These are phyloP conservation scores for Debaryomycetaceae sp. DNA, from an alignment of 1,139 yeast species.

Conservation along the genomic window DNA sequence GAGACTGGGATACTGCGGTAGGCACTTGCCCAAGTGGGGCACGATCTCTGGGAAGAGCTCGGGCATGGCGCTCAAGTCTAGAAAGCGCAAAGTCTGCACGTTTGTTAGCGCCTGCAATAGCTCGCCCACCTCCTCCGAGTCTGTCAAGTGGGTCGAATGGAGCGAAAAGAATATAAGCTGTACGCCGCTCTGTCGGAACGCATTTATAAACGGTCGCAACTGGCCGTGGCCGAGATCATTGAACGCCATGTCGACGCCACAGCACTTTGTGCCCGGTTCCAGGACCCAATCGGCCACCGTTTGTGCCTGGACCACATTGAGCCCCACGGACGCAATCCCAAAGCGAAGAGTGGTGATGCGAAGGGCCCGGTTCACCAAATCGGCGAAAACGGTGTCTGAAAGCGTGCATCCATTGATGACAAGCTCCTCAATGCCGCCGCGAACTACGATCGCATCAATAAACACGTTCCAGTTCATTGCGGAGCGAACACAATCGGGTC, in stretches of 20 bases:
- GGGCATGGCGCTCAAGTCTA: conserved; percentile 71
- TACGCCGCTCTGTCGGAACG: conserved; percentile 20
- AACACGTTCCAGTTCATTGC: conserved; percentile 72
- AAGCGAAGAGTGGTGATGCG: conserved; percentile 49
- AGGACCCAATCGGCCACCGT: conserved; percentile 56
- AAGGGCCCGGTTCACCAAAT: conserved; percentile 44
- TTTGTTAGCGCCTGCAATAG: conserved; percentile 41
- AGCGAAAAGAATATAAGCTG: conserved; percentile 53
- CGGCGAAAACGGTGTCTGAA: conserved; percentile 38
- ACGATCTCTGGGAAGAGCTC: conserved; percentile 63
- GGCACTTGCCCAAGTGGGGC: conserved; percentile 44
- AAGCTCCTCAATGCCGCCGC: conserved; percentile 77
- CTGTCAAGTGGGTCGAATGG: conserved; percentile 51
- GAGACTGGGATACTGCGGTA: conserved; percentile 57
- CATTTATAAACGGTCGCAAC: conserved; percentile 38
- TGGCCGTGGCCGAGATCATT: conserved; percentile 57
- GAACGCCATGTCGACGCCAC: conserved; percentile 79
- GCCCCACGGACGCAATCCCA: conserved; percentile 67
- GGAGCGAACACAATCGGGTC: conserved; percentile 38
- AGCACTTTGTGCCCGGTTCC: conserved; percentile 40
- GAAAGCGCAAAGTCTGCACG: conserved; percentile 49
- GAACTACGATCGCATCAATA: conserved; percentile 39
- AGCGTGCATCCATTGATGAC: conserved; percentile 73
- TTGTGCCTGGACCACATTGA: conserved; percentile 45
- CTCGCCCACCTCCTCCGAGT: conserved; percentile 43